Evolutionary conservation across 164 flowering plant genomes (phyloP), one percentile per base, ranked within the genome.

Genomic region (Aristolochia fimbriata): DNA sequence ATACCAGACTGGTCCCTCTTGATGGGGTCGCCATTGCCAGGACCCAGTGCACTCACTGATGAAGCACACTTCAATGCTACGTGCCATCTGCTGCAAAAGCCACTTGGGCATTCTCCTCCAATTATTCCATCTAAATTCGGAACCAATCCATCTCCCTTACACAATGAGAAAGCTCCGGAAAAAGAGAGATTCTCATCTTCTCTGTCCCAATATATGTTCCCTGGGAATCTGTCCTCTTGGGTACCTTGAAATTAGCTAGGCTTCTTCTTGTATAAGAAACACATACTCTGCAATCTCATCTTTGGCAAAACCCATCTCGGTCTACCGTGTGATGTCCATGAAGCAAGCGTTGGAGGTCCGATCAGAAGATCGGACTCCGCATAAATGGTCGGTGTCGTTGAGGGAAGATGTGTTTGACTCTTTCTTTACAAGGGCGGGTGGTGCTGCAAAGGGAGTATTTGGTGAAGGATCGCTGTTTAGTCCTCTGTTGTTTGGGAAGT

Each of bases 391-490:
- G 27, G 65, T 83, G 15, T 60, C 90, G 2, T 60, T 91, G 51
- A 73, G 71, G 24, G 94, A 91, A 71, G 87, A 91, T 2, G 80
- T 70, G 51, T 84, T 86, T 63, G 70, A 56, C 21, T 68, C 70
- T 15, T 73, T 87, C 55, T 48, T 78, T 22, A 58, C 77, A 37
- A 73, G 71, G 46, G 83, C 79, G 0, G 73, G 43, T 57, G 63
- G 78, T 51, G 21, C 60, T 6, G 68, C 71, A 22, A 62, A 65
- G 3, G 81, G 71, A 71, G 78, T 80, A 51, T 85, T 87, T 57
- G 82, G 86, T 1, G 82, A 76, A 12, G 89, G 95, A 3, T 87
- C 93, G 5, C 46, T 89, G 53, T 92, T 89, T 71, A 89, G 96
- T 65, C 96, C 96, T 0, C 58, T 84, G 55, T 62, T 87, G 74